phyloP scores from a whole-genome alignment of 495 filamentous ascomycete species.

The Pyrenula massariospora region DNA sequence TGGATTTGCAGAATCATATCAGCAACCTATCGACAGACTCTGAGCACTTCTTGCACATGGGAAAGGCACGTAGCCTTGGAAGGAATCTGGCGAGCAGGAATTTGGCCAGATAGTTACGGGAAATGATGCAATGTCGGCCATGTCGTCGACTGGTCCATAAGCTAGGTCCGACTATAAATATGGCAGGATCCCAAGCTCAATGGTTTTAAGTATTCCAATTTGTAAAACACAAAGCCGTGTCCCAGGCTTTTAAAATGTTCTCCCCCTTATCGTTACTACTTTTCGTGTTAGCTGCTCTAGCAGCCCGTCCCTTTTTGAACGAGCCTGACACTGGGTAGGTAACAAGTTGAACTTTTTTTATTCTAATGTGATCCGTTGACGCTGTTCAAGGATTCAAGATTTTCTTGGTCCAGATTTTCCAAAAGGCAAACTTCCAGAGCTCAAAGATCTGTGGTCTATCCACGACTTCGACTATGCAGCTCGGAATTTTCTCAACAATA shows the following conservation, averaged over 20 bases:
- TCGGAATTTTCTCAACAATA: neutral
- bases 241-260: neutral
- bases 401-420: neutral
- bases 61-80: too few relatives aligned
- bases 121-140: neutral
- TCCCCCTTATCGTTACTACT: neutral
- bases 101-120: too few relatives aligned
- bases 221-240: too few relatives aligned
- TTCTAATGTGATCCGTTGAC: neutral
- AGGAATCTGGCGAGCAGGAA: too few relatives aligned
- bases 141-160: too few relatives aligned
- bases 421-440: neutral
- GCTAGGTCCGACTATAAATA: too few relatives aligned
- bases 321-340: neutral
- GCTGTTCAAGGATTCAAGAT: neutral
- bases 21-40: too few relatives aligned
- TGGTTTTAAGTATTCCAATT: too few relatives aligned
- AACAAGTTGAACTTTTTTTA: neutral
- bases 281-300: neutral
- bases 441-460: neutral
- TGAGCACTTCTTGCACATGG: too few relatives aligned
- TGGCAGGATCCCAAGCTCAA: too few relatives aligned
- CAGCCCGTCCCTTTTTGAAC: neutral
- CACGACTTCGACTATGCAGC: neutral
- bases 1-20: too few relatives aligned